Evolutionary conservation across 1,284 basidiomycete genomes (phyloP), one percentile per base, ranked within the genome.

Genomic region (Pseudozyma pruni): DNA sequence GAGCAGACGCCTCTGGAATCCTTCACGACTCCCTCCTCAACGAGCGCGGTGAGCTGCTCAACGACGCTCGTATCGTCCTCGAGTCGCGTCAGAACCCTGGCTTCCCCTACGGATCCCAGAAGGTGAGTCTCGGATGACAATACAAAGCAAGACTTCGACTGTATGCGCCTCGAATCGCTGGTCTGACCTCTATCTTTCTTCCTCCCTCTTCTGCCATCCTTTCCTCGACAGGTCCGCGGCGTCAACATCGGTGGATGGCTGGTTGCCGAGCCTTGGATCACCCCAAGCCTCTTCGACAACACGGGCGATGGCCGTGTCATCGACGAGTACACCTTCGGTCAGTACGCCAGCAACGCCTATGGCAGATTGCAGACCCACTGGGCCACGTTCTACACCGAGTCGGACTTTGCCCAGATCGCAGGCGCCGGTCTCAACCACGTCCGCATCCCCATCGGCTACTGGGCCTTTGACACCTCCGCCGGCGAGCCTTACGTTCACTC

Each of bases 401-500:
- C 83, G 19, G 92, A 94, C 81, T 90, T 94, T 77, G 83, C 83
- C 35, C 86, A 85, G 48, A 93, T 93, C 58, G 62, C 64, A 13
- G 47, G 27, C n/a, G 62, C 54, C 23, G 72, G 74, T 35, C 63
- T 79, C 56, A 79, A 92, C 81, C 91, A 92, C 81, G 90, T 93
- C 61, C 88, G 93, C 29, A 84, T 97, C 38, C 93, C 93, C 4
- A 91, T 96, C 68, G 92, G 92, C 32, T 93, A 90, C 83, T 96
- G 94, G 94, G 93, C 93, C 1, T 93, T 92, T 73, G 91, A 94
- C 54, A 88, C 91, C 25, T 87, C 87, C 17, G 85, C 84, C 5
- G 91, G 90, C 10, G 92, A 95, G 78, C 93, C 93, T 0, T 96
- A 89, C 83, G 88, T 93, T 67, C 87, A 89, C 84, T 91, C 91